These are phyloP conservation scores for Mortierella alpina DNA, from an alignment of 192 early-diverging fungal species.

Conservation along the genomic window DNA sequence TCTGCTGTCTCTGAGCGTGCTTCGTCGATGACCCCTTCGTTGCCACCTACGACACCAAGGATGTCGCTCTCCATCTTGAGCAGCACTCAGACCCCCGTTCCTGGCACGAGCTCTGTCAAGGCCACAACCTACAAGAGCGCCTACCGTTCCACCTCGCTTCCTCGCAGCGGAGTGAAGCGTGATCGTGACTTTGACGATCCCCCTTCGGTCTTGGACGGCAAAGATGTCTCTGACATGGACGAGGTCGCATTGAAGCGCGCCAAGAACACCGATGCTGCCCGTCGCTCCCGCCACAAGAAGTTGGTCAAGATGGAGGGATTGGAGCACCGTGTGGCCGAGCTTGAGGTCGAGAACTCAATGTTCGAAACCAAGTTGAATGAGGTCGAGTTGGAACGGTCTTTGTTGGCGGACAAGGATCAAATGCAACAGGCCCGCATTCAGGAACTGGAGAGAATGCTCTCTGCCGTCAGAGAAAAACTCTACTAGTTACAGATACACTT, in stretches of 20 bases:
- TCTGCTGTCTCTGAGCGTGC: conserved; percentile 19
- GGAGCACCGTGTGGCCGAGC: conserved; percentile 80
- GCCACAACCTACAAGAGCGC: conserved; percentile 48
- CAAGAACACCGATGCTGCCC: conserved; percentile 95
- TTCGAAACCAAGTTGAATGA: conserved; percentile 54
- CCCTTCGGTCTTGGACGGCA: conserved; percentile 52
- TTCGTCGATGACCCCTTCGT: conserved; percentile 14
- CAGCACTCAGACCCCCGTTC: conserved; percentile 37
- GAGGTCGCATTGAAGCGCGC: conserved; percentile 68
- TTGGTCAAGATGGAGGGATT: conserved; percentile 85
- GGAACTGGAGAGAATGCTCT: conserved; percentile 46
- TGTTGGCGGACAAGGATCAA: conserved; percentile 57
- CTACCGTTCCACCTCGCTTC: conserved; percentile 31
- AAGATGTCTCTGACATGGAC: conserved; percentile 47
- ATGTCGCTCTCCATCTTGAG: conserved; percentile 51
- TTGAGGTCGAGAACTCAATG: conserved; percentile 82
- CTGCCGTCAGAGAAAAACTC: conserved; percentile 42
- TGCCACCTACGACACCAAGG: conserved; percentile 35
- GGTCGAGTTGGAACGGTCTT: conserved; percentile 50
- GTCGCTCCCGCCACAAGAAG: conserved; percentile 91
- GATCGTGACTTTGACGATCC: conserved; percentile 28
- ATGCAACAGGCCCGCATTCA: conserved; percentile 53
- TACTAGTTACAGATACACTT: conserved; percentile 7
- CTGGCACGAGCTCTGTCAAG: conserved; percentile 29
- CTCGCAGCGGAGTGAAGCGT: conserved; percentile 35